Base-by-base conservation (phyloP, 441 rosid genomes). In the Syzygium syzygioides region DNA sequence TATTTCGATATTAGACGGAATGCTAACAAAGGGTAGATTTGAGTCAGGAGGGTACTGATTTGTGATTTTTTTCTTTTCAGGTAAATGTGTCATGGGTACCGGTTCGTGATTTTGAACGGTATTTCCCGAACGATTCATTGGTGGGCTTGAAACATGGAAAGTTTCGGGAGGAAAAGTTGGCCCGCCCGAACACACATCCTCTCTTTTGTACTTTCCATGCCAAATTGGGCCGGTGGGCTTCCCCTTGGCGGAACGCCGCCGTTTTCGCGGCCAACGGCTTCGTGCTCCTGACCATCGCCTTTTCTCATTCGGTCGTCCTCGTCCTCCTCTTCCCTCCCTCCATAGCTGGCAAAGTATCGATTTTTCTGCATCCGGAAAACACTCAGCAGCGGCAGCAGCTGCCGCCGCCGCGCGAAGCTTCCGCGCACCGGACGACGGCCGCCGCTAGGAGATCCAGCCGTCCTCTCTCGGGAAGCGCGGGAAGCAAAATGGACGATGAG, bases 401-500 rank as follows among this genome's bases (percentile, higher is more conserved):
- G 48, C 84, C 7, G 15, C 84, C 7, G 15, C 15, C 48, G 23
- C 84, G 25, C 84, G 9, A 79, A 79, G 84, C 84, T 79, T 1
- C 54, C 4, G 53, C 53, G 84, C 9, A 48, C 30, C 53, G 18
- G 84, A 41, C 84, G 48, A 41, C 84, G 48, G 18, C 84, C 9
- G 26, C 53, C 14, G 48, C 48, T 45, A 45, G 48, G 30, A 79
- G 84, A 79, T 79, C 53, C 84, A 0, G 8, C 25, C 12, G 48
- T 10, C 3, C 79, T 10, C 15, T 20, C 9, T 68, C 0, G 2
- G 79, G 41, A 68, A 68, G 48, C 41, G 1, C 28, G 76, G 76
- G 66, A 45, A 1, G 87, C 83, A 2, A 2, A 2, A 89, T 89
- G 91, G 91, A 89, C 26, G 89, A 83, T 37, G 91, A 89, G n/a